A percentile compares a stretch with the other conserved stretches of the same genome.
Evolutionary conservation across 2,329 filamentous ascomycete species (phyloP).

Genomic region (Sclerotinia subarctica): DNA sequence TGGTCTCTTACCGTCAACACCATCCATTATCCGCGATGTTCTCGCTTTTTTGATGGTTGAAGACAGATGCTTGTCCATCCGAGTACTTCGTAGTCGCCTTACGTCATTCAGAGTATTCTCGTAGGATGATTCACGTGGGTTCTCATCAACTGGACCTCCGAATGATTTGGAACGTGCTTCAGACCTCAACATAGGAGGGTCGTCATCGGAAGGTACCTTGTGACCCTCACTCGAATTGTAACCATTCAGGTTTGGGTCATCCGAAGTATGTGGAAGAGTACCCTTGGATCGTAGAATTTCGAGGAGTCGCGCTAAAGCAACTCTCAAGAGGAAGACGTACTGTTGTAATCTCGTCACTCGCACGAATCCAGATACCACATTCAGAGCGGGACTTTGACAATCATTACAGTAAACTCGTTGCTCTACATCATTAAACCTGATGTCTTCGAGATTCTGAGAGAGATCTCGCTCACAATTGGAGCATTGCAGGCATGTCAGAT

Average conservation of each 20-base stretch:
- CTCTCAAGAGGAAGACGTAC: conserved; percentile 88
- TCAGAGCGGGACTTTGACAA: conserved; percentile 59
- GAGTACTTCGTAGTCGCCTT: conserved; percentile 82
- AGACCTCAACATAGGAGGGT: conserved; percentile 55
- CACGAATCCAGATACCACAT: conserved; percentile 59
- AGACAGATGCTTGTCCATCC: conserved; percentile 90
- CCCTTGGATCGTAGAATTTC: conserved; percentile 83
- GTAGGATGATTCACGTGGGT: conserved; percentile 70
- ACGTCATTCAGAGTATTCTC: conserved; percentile 97
- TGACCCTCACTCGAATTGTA: conserved; percentile 67
- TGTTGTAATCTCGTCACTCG: conserved; percentile 84
- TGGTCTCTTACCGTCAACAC: conserved; percentile 69
- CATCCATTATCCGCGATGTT: conserved; percentile 89
- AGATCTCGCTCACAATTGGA: conserved; percentile 71
- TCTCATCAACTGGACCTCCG: conserved; percentile 58
- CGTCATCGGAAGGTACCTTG: conserved; percentile 48
- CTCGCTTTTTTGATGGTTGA: conserved; percentile 88
- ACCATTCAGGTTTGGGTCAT: conserved; percentile 65
- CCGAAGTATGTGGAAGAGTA: conserved; percentile 70
- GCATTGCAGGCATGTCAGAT: conserved; percentile 72
- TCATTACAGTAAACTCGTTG: conserved; percentile 67
- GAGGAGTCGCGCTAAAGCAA: conserved; percentile 84
- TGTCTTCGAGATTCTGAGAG: conserved; percentile 64
- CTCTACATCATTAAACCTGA: conserved; percentile 65
- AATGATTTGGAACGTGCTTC: conserved; percentile 74